Evolutionary conservation across 495 filamentous ascomycete genomes (phyloP), one percentile per base, ranked within the genome.

Genomic region (Podospora comata): DNA sequence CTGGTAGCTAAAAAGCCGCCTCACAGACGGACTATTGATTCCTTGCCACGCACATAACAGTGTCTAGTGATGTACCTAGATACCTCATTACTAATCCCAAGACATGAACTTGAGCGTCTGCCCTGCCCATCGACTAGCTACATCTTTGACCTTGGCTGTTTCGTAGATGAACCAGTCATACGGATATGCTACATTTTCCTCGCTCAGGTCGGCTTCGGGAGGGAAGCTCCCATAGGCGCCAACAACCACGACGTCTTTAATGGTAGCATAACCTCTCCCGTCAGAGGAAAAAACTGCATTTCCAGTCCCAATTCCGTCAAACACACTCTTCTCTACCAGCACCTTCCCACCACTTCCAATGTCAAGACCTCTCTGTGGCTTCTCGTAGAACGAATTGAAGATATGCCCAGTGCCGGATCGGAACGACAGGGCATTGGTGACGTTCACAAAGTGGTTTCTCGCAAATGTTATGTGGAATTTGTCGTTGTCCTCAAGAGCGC

Each of bases 381-480:
- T 32, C 19, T 70, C 65, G 20, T 44, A 70, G 15, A 39, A 65
- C 1, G 59, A 80, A 72, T 82, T 79, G 66, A 75, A 77, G 62
- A 83, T 71, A 67, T 82, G 78, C 26, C 72, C 85, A 15, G 84
- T 88, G 9, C 86, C 87, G 76, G 87, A 88, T 68, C 87, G 84
- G 76, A 87, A 75, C 20, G 80, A 82, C 0, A 87, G 85, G 1
- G 74, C 85, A 34, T 81, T 85, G 79, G 87, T 87, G 72, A 87
- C 77, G 77, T 86, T 88, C 65, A 74, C 64, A 79, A 81, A 88
- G 76, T 83, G 32, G 81, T 88, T 89, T 79, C 85, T 82, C 74
- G 80, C 80, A 68, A 84, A 84, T 44, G 86, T 89, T 62, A 89
- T 73, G 67, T 76, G 83, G 15, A 89, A 80, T 61, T 86, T 77